These are phyloP conservation scores for Blumeriella jaapii DNA, from an alignment of 2,329 filamentous ascomycete genomes.

Conservation along the genomic window DNA sequence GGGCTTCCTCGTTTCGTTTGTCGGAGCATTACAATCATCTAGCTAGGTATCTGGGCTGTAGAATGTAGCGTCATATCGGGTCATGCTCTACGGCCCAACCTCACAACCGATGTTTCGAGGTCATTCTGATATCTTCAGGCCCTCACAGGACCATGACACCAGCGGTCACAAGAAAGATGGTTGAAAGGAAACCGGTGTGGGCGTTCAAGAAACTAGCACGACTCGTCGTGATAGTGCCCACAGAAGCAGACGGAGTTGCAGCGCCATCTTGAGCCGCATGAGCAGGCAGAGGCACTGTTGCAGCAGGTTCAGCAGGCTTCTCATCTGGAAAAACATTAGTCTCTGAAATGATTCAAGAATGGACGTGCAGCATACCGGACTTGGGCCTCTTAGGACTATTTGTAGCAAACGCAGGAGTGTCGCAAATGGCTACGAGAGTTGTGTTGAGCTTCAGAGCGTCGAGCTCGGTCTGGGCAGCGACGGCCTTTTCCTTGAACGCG, in stretches of 20 bases:
- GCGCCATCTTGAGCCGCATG: conserved; percentile 10
- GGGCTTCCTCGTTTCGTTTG: too few relatives aligned
- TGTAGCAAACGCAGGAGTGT: conserved; percentile 24
- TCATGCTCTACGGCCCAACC: neutral
- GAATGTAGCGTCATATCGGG: too few relatives aligned
- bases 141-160: conserved; percentile 17
- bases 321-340: conserved; percentile 1
- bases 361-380: conserved; percentile 5
- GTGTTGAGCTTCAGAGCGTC: too few relatives aligned
- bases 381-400: conserved; percentile 20
- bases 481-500: too few relatives aligned
- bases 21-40: too few relatives aligned
- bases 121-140: neutral
- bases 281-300: too few relatives aligned
- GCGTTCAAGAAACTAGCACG: conserved; percentile 10
- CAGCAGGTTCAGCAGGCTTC: too few relatives aligned
- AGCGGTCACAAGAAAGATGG: conserved; percentile 12
- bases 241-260: conserved; percentile 8
- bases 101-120: neutral
- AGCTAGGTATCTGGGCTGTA: too few relatives aligned
- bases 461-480: too few relatives aligned
- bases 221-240: conserved; percentile 7
- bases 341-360: neutral
- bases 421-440: too few relatives aligned
- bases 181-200: conserved; percentile 12